phyloP scores from a whole-genome alignment of 2,329 filamentous ascomycete species.

The Colletotrichum theobromicola region DNA sequence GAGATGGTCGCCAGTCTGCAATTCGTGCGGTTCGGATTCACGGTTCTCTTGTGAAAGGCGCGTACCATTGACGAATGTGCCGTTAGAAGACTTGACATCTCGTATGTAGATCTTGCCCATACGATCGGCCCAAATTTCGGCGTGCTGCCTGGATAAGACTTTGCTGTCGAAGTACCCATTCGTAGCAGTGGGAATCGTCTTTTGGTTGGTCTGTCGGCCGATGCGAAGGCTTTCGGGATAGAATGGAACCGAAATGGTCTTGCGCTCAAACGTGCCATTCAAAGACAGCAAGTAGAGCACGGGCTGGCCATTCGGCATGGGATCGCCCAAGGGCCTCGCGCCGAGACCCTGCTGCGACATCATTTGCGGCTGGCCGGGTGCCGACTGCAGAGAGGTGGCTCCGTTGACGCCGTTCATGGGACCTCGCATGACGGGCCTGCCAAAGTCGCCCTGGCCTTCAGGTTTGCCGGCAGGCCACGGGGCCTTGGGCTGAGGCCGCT shows the following conservation, averaged over 20 bases:
- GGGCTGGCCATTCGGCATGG: slow-evolving; percentile 68
- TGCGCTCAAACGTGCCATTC: slow-evolving; percentile 96
- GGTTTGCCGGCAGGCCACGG: slow-evolving; percentile 55
- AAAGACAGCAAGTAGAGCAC: slow-evolving; percentile 87
- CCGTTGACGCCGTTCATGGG: slow-evolving; percentile 24
- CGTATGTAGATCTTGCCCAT: slow-evolving; percentile 94
- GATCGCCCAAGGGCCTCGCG: slow-evolving; percentile 71
- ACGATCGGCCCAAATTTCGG: slow-evolving; percentile 88
- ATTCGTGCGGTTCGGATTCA: slow-evolving; percentile 93
- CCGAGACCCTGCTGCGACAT: slow-evolving; percentile 47
- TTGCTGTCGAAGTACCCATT: slow-evolving; percentile 99
- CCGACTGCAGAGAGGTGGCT: slow-evolving; percentile 40
- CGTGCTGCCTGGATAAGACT: slow-evolving; percentile 93
- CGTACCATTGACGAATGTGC: slow-evolving; percentile 94
- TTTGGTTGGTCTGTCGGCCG: slow-evolving; percentile 95
- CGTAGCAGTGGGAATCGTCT: slow-evolving; percentile 85
- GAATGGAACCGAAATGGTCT: slow-evolving; percentile 92
- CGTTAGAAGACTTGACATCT: slow-evolving; percentile 98
- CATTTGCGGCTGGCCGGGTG: slow-evolving; percentile 42
- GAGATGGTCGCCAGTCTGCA: slow-evolving; percentile 88
- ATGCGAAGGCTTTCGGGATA: slow-evolving; percentile 94
- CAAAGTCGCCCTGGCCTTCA: slow-evolving; percentile 53
- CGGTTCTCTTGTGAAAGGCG: slow-evolving; percentile 92
- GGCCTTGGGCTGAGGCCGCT: slow-evolving; percentile 55
- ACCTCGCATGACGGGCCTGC: slow-evolving; percentile 45